These are phyloP conservation scores for Centrapalus pauciflorus DNA, from an alignment of 129 eudicot genomes.

Conservation along the genomic window DNA sequence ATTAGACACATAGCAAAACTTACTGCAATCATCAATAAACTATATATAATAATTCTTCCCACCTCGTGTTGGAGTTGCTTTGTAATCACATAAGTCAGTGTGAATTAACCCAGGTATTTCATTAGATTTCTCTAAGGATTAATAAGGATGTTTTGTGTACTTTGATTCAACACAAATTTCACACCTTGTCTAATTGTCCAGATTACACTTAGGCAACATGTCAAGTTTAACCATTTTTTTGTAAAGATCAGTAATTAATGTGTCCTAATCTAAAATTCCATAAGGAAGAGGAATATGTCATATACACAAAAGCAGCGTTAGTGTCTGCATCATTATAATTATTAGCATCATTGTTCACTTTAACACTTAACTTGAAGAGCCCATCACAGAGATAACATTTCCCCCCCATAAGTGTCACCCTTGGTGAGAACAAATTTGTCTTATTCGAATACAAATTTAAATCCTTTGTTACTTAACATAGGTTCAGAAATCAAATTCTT, in stretches of 20 bases:
- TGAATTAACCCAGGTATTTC: background rate
- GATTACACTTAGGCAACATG: background rate
- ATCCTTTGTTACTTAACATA: too few species aligned
- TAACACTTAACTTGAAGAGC: background rate
- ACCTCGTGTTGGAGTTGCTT: background rate
- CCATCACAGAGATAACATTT: background rate
- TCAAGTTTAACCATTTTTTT: background rate
- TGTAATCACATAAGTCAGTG: background rate
- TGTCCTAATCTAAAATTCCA: background rate
- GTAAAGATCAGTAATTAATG: background rate
- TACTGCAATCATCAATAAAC: background rate
- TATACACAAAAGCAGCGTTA: too few species aligned
- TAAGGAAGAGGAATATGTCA: background rate
- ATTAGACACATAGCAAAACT: background rate
- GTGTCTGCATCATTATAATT: background rate
- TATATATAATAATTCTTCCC: background rate
- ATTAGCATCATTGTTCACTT: background rate
- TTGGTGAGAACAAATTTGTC: too few species aligned
- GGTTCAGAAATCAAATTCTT: too few species aligned
- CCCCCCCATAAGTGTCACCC: background rate
- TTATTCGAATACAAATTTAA: too few species aligned
- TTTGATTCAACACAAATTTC: background rate
- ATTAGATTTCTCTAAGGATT: background rate
- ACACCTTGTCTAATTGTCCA: background rate
- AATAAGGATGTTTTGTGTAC: too few species aligned